These are phyloP conservation scores for Malassezia japonica DNA, from an alignment of 1,284 basidiomycete species.

Conservation along the genomic window DNA sequence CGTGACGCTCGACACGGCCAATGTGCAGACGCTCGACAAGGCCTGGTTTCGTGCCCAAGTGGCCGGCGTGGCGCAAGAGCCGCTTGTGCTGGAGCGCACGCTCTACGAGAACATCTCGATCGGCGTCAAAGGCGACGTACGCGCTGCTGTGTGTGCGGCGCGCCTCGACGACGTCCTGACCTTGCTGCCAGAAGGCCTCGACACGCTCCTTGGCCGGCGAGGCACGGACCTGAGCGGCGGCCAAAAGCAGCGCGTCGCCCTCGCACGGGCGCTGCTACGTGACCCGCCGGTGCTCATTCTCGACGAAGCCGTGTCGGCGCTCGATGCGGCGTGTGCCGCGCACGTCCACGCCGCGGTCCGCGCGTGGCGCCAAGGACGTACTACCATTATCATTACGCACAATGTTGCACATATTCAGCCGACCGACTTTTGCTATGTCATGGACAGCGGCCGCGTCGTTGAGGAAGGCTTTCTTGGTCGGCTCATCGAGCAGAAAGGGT, in stretches of 20 bases:
- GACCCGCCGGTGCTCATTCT: conserved; percentile 84
- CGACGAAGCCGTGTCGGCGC: conserved; percentile 90
- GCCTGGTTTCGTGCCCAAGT: conserved; percentile 64
- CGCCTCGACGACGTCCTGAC: conserved; percentile 71
- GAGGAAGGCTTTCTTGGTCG: conserved; percentile 63
- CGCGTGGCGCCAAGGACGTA: conserved; percentile 67
- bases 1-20: conserved; percentile 73
- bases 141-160: conserved; percentile 67
- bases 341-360: conserved; percentile 82
- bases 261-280: conserved; percentile 76
- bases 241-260: conserved; percentile 81
- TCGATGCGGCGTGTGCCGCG: conserved; percentile 77
- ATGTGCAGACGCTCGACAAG: conserved; percentile 62
- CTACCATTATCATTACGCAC: conserved; percentile 93
- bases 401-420: conserved; percentile 72
- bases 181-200: conserved; percentile 75
- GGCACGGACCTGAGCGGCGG: conserved; percentile 78
- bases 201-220: conserved; percentile 62
- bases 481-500: no score
- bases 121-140: conserved; percentile 50
- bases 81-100: conserved; percentile 68
- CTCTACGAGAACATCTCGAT: conserved; percentile 84
- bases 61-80: conserved; percentile 66
- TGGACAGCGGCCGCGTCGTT: conserved; percentile 69
- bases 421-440: conserved; percentile 81